Percentiles rank a stretch among this genome's conserved stretches.
phyloP scores from a whole-genome alignment of 257 asterid genomes.

The Penstemon eatonii region DNA sequence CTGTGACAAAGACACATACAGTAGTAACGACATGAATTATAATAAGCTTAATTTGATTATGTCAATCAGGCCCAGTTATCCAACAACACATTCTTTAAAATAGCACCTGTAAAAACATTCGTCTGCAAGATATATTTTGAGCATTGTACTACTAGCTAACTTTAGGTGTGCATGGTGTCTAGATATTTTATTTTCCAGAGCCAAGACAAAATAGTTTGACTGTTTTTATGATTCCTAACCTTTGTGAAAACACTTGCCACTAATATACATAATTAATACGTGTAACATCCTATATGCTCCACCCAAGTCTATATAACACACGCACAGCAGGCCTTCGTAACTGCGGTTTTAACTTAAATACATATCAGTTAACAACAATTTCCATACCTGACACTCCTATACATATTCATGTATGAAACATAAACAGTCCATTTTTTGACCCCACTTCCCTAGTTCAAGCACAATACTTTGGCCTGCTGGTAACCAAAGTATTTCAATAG shows the following conservation, averaged over 20 bases:
- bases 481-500: background rate
- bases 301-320: background rate
- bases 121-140: too few species aligned
- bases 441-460: background rate
- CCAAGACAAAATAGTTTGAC: background rate
- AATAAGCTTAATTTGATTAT: background rate
- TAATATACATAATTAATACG: background rate
- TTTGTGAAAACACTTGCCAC: background rate
- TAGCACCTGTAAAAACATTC: background rate
- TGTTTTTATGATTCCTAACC: background rate
- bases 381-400: slow-evolving; percentile 1
- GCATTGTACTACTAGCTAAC: background rate
- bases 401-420: background rate
- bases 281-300: background rate
- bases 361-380: background rate
- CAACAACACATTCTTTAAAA: background rate
- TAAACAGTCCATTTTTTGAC: background rate
- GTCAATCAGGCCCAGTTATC: background rate
- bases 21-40: background rate
- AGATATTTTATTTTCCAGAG: background rate
- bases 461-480: background rate
- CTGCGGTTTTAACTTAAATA: background rate
- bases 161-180: too few species aligned
- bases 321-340: background rate
- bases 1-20: background rate